These are phyloP conservation scores for Phytopythium litorale DNA, from an alignment of 352 stramenopile genomes.

Conservation along the genomic window DNA sequence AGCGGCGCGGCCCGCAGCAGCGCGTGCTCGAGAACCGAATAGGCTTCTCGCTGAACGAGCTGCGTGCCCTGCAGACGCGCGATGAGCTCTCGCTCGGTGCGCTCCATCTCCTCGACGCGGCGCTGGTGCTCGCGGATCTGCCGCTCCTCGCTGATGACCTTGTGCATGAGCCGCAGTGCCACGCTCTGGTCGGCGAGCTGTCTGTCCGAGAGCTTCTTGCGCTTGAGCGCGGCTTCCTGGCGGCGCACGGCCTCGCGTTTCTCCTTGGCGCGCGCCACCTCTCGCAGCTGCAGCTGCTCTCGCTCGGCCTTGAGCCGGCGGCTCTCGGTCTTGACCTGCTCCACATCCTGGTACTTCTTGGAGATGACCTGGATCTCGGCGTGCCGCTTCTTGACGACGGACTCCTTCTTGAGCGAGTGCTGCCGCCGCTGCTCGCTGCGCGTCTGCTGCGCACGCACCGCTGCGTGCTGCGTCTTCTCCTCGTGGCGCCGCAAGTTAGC, in stretches of 20 bases:
- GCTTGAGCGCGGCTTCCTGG: slow-evolving; percentile 57
- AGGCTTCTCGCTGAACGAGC: slow-evolving; percentile 68
- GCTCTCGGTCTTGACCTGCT: slow-evolving; percentile 68
- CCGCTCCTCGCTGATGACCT: slow-evolving; percentile 58
- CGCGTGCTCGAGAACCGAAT: slow-evolving; percentile 64
- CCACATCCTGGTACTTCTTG: slow-evolving; percentile 74
- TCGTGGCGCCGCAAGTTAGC: slow-evolving; percentile 46
- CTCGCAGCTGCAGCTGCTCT: slow-evolving; percentile 41
- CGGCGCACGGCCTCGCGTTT: slow-evolving; percentile 48
- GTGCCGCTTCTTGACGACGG: slow-evolving; percentile 72
- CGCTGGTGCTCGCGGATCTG: slow-evolving; percentile 48
- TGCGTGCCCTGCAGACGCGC: slow-evolving; percentile 67
- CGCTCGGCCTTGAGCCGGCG: slow-evolving; percentile 59
- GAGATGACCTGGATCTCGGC: slow-evolving; percentile 69
- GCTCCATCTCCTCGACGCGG: slow-evolving; percentile 64
- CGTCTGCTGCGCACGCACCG: slow-evolving; percentile 39
- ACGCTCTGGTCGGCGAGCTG: slow-evolving; percentile 49
- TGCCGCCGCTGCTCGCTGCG: slow-evolving; percentile 53
- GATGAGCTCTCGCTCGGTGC: slow-evolving; percentile 56
- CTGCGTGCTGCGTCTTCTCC: slow-evolving; percentile 36
- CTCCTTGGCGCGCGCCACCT: slow-evolving; percentile 51
- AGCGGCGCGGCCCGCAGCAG: slow-evolving; percentile 30
- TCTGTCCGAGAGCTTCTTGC: slow-evolving; percentile 36
- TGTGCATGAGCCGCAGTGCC: slow-evolving; percentile 52
- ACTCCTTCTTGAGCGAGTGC: slow-evolving; percentile 60